phyloP scores from a whole-genome alignment of 202 grass and related monocot species.

The Digitaria exilis region DNA sequence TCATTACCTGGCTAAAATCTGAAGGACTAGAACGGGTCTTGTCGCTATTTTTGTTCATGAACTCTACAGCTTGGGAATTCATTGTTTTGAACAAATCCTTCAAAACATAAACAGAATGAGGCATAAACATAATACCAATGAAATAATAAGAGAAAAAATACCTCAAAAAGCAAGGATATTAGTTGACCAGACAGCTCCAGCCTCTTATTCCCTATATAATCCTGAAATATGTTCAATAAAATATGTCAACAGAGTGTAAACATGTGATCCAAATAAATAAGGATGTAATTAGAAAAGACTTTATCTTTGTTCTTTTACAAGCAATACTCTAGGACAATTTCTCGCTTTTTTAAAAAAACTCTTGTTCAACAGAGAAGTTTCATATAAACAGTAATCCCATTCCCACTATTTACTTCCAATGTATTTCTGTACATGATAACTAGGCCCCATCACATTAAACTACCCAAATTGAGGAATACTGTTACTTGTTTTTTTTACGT shows the following conservation, averaged over 20 bases:
- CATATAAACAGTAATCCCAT: neutral
- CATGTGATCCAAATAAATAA: slow-evolving; percentile 22
- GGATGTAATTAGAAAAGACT: neutral
- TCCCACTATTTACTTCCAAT: neutral
- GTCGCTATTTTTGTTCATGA: slow-evolving; percentile 59
- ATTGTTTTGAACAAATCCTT: slow-evolving; percentile 99
- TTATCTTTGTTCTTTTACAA: neutral
- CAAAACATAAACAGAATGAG: slow-evolving; percentile 29
- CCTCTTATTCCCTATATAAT: slow-evolving; percentile 98
- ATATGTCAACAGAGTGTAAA: slow-evolving; percentile 20
- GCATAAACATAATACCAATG: slow-evolving; percentile 11
- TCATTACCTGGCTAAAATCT: slow-evolving; percentile 79
- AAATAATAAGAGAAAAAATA: slow-evolving; percentile 34
- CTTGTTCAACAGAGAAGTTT: neutral
- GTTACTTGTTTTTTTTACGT: neutral
- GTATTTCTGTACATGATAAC: neutral
- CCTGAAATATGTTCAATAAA: slow-evolving; percentile 59
- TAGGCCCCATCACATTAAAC: neutral
- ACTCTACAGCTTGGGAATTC: slow-evolving; percentile 54
- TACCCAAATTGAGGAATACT: slow-evolving; percentile 18
- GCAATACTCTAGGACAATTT: slow-evolving; percentile 1
- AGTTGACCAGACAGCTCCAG: slow-evolving; percentile 93
- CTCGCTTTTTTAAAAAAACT: neutral
- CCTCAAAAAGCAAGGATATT: slow-evolving; percentile 95
- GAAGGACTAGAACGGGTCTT: slow-evolving; percentile 65